Evolutionary conservation across 108 stramenopile genomes (phyloP).

Genomic region (Cyclotella cryptica): DNA sequence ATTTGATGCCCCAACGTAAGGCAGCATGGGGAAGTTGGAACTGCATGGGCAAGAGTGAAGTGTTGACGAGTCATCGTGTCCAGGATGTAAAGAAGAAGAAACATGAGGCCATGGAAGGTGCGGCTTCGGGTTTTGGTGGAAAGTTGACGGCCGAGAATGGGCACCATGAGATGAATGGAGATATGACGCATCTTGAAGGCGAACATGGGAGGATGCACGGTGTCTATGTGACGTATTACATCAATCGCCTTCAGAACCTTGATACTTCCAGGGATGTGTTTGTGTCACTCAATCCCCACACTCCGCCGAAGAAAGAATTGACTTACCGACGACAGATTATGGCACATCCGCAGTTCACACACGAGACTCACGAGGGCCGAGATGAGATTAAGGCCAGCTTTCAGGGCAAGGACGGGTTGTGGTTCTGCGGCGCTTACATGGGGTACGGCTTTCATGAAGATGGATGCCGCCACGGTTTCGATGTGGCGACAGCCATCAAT

Average conservation of each 20-base stretch:
- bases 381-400: conserved; percentile 51
- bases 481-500: conserved; percentile 75
- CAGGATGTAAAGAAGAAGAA: conserved; percentile 11
- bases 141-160: conserved; percentile 24
- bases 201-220: conserved; percentile 76
- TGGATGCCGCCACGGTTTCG: conserved; percentile 87
- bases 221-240: conserved; percentile 95
- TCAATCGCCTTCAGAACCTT: conserved; percentile 94
- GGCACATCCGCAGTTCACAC: conserved; percentile 93
- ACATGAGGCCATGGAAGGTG: conserved; percentile 75
- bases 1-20: conserved; percentile 86
- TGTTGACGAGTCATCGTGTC: conserved; percentile 35
- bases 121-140: conserved; percentile 77
- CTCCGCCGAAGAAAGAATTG: conserved; percentile 58
- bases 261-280: conserved; percentile 76
- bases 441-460: conserved; percentile 99
- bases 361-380: conserved; percentile 71
- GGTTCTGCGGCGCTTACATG: conserved; percentile 94
- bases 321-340: conserved; percentile 62
- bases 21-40: conserved; percentile 96
- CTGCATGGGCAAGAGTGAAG: conserved; percentile 78
- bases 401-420: conserved; percentile 86
- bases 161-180: neutral
- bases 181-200: conserved; percentile 54
- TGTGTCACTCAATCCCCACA: conserved; percentile 94